phyloP scores from a whole-genome alignment of 1,139 yeast species.

The Scheffersomyces segobiensis region DNA sequence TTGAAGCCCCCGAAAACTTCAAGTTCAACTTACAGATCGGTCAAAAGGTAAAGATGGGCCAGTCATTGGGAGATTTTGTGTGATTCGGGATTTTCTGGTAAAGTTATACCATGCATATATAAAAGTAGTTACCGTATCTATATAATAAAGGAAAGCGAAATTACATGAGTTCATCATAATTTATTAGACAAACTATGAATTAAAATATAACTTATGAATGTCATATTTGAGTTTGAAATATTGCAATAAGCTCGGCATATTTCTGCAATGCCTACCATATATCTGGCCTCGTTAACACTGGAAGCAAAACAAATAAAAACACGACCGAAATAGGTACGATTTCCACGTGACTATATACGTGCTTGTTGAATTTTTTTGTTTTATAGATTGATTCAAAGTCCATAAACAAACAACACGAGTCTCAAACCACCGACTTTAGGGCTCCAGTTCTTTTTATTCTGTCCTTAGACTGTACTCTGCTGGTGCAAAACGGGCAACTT shows the following conservation, averaged over 20 bases:
- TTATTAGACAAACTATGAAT: too few species aligned
- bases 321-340: background rate
- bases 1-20: slow-evolving; percentile 89
- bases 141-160: background rate
- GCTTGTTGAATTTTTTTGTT: background rate
- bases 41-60: slow-evolving; percentile 83
- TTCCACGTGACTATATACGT: background rate
- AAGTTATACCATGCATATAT: background rate
- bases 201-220: background rate
- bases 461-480: background rate
- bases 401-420: background rate
- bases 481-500: background rate
- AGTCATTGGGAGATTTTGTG: slow-evolving; percentile 62
- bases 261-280: too few species aligned
- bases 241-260: background rate
- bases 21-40: slow-evolving; percentile 70
- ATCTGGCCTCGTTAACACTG: background rate
- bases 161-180: background rate
- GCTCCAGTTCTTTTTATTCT: background rate
- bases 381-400: background rate
- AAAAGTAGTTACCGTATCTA: background rate
- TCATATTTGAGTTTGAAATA: background rate
- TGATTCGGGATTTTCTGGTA: background rate
- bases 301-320: background rate
- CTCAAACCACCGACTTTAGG: background rate